Conservation (phyloP, 2,329 filamentous ascomycete species). For the Scedosporium dehoogii region DNA sequence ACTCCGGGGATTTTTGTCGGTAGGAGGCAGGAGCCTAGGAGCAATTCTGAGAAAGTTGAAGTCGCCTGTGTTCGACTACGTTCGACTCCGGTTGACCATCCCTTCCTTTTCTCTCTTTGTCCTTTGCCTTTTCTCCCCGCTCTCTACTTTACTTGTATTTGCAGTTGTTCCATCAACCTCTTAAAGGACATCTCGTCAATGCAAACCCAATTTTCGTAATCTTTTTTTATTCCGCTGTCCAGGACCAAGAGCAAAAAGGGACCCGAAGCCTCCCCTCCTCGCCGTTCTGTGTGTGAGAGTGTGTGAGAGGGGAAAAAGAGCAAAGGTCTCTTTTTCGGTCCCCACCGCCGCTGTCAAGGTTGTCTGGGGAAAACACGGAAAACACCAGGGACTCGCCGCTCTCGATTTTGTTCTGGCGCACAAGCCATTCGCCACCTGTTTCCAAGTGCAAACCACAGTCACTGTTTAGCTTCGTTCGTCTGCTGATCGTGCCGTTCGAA, state of each 20-base stretch:
- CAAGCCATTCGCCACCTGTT: not conserved
- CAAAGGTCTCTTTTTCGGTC: not conserved
- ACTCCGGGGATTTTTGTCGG: not conserved
- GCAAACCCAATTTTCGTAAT: not conserved
- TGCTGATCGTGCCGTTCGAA: not conserved
- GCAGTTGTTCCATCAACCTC: not conserved
- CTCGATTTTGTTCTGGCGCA: not conserved
- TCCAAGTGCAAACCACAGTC: not conserved
- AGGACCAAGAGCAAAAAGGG: not conserved
- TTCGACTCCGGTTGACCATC: not conserved
- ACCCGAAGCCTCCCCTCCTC: not conserved
- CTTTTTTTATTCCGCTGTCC: not conserved
- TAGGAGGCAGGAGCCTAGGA: not conserved
- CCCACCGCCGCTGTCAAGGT: not conserved
- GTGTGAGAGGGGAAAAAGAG: not conserved
- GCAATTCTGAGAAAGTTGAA: not conserved
- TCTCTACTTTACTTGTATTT: slow-evolving; percentile 2
- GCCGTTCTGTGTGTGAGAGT: not conserved
- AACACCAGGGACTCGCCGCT: not conserved
- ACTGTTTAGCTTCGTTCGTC: not conserved
- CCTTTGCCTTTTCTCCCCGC: not conserved
- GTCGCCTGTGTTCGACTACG: not conserved
- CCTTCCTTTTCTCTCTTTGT: not conserved
- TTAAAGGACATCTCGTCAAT: not conserved
- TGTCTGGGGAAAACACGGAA: not conserved